Evolutionary conservation across 1,139 yeast species (phyloP), one percentile per base, ranked within the genome.

Genomic region (Komagataea norvegica): DNA sequence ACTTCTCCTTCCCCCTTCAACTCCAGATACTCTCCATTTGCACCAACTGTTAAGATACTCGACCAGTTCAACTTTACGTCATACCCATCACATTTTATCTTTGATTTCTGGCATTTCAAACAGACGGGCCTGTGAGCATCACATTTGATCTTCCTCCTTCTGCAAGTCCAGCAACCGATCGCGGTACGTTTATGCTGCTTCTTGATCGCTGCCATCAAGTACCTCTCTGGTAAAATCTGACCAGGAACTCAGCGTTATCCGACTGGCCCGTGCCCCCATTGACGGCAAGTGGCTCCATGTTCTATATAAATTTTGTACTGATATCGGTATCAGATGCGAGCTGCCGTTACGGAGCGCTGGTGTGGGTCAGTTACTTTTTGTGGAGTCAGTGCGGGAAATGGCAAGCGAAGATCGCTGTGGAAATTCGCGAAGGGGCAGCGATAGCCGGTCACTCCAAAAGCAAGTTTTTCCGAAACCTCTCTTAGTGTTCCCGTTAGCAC

Each of bases 131-230:
- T 59, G 13, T 50, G 48, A 25, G 70, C 59, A 46, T 72, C 79
- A 53, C 78, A 73, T 34, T 72, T 61, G 30, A 72, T 65, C 51
- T 72, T 70, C 33, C 77, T 46, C 6, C 68, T 55, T 22, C 78
- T 59, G 50, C 78, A 73, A 0, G 74, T 67, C 56, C 72, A 71
- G 46, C 79, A 73, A 1, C 79, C 79, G 1, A 68, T 61, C 40
- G 71, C 72, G 0, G 75, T 65, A 37, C 73, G 70, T 34, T 64
- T 43, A 29, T 43, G 51, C 9, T 22, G 40, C 10, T 25, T 30
- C 36, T 45, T 41, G 11, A 29, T 34, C 13, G 41, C 33, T 5
- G 48, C 40, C 42, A 38, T 40, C n/a, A n/a, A n/a, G n/a, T n/a
- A n/a, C n/a, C n/a, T n/a, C n/a, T n/a, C n/a, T n/a, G n/a, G n/a